phyloP scores from a whole-genome alignment of 2,329 filamentous ascomycete genomes.

The Fusarium brevicatenulatum region DNA sequence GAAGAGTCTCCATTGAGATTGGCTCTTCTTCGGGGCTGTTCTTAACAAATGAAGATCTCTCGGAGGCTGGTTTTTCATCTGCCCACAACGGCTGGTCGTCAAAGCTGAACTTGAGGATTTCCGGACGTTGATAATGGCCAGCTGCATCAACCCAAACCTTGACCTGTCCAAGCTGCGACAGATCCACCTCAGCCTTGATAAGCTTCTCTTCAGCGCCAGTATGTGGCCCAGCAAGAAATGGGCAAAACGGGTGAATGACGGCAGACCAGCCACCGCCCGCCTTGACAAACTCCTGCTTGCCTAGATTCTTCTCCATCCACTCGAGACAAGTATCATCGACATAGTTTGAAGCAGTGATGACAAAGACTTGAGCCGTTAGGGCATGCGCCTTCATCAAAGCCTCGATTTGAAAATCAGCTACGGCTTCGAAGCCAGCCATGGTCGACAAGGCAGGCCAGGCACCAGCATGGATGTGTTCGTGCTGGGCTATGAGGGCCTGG shows the following conservation, averaged over 20 bases:
- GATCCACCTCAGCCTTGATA: background rate
- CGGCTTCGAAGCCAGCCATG: background rate
- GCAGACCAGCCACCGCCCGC: background rate
- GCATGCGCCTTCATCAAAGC: background rate
- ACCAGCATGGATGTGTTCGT: background rate
- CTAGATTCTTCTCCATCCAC: background rate
- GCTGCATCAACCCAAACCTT: background rate
- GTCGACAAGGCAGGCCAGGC: background rate
- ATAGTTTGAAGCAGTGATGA: background rate
- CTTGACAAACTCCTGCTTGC: background rate
- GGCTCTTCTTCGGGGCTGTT: fast-evolving
- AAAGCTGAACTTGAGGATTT: background rate
- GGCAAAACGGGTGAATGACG: background rate
- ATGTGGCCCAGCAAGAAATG: background rate
- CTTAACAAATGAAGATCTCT: fast-evolving
- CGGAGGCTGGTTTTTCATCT: fast-evolving
- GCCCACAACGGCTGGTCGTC: background rate
- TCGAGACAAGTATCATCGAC: background rate
- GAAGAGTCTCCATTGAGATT: fast-evolving
- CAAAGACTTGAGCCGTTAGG: fast-evolving
- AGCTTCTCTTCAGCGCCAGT: background rate
- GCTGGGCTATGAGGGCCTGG: background rate
- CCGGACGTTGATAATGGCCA: background rate
- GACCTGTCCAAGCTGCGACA: background rate
- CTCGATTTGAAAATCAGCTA: background rate